These are phyloP conservation scores for Chrysanthemum makinoi DNA, from an alignment of 129 eudicot genomes.

Conservation along the genomic window DNA sequence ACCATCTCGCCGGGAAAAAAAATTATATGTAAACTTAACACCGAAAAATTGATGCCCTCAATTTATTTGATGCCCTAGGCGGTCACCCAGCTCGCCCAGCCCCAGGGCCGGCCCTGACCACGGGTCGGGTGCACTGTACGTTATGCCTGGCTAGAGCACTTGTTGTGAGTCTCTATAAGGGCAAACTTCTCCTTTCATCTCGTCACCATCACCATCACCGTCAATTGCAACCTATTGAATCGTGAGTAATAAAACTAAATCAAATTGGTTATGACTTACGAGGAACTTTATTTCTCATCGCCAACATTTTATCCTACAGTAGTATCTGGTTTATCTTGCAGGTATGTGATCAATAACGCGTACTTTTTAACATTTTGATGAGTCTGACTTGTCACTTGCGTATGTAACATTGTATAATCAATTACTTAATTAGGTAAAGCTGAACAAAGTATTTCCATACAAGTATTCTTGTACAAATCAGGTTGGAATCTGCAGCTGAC, in stretches of 20 bases:
- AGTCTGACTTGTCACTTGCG: background rate
- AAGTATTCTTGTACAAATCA: constrained; percentile 3
- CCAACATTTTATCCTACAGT: background rate
- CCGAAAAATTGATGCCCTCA: too few relatives aligned
- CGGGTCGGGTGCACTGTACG: background rate
- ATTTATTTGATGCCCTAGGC: too few relatives aligned
- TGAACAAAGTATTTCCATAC: constrained; percentile 6
- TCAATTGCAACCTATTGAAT: background rate
- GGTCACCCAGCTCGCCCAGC: too few relatives aligned
- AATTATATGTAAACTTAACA: too few relatives aligned
- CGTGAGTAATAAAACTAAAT: background rate
- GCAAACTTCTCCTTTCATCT: background rate
- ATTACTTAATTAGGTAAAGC: background rate
- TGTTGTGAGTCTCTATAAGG: background rate
- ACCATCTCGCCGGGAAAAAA: too few relatives aligned
- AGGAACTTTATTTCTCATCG: constrained; percentile 11
- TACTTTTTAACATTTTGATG: background rate
- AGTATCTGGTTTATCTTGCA: constrained; percentile 3
- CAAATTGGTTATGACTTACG: background rate
- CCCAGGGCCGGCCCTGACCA: too few relatives aligned
- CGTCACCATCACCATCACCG: constrained; percentile 9
- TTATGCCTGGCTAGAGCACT: constrained; percentile 2
- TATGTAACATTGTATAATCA: background rate
- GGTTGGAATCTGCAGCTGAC: constrained; percentile 3
- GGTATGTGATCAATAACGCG: background rate